Base-by-base conservation (phyloP, 2,329 filamentous ascomycete species). In the Penicillium sp. region DNA sequence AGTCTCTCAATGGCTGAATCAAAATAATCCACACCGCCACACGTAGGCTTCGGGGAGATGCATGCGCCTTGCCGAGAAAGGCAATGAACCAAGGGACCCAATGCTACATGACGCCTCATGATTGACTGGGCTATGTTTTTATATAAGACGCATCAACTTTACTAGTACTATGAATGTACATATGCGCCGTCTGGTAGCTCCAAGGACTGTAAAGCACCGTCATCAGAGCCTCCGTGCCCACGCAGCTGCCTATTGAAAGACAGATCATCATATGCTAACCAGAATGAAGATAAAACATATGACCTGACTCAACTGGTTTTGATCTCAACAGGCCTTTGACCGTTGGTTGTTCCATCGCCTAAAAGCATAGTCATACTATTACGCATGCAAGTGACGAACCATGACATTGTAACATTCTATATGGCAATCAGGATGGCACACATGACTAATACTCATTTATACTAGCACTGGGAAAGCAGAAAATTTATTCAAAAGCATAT, bases 281-380 rank as follows among this genome's bases (percentile, higher is more conserved):
- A 41, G 51, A 24, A 16, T 48, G 22, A 27, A 26, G 29, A n/a
- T 26, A 3, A 14, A n/a, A 31, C 52, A 3, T 10, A 9, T 39
- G 16, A 6, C 53, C 35, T 39, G 29, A 22, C 29, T 48, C 11
- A 50, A 22, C 19, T 29, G 14, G 26, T 49, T 57, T 33, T 33
- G 45, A 57, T 55, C 27, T 41, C 14, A 48, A 16, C 43, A 58
- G 22, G 27, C 52, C 33, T 26, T 58, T 55, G 27, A 35, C 21
- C 2, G 43, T 37, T 57, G 35, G 9, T 5, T 27, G 19, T 44
- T 54, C 26, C 31, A 54, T 27, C 46, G 50, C 47, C 41, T 37
- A 43, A 35, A 22, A 29, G 29, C 35, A 55, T 27, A 14, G 10
- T 41, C 3, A 8, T 3, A 19, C n/a, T n/a, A 35, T 16, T 10